Evolutionary conservation across 106 monocot species (phyloP), one percentile per base, ranked within the genome.

Genomic region (Agapanthus africanus): DNA sequence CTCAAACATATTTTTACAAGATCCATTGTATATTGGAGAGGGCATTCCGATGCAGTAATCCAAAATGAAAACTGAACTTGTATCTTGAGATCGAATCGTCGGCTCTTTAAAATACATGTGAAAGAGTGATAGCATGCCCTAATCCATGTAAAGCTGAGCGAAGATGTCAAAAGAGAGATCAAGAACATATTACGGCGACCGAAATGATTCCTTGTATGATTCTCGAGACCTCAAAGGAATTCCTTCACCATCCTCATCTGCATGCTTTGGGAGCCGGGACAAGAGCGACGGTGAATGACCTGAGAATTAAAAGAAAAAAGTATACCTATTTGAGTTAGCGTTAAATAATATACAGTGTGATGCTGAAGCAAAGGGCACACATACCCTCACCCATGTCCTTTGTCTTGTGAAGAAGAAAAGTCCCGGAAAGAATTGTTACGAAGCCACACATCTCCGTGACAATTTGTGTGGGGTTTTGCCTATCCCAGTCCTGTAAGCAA

Each of bases 361-460:
- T 37, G n/a, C 22, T 37, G 10, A 36, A 36, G n/a, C 6, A 63
- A 10, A 22, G 19, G 36, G 2, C 21, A 63, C 10, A 11, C 28
- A 65, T 76, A 84, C 84, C 84, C 50, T 84, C 84, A 62, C 23
- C 70, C 77, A 80, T 70, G 41, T 84, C 84, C 70, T 80, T 84
- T 22, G 84, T 84, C 38, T 73, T 80, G 70, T 84, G 84, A 35
- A 84, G 84, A 49, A 84, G 77, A 77, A 84, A 84, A 4, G 84
- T 84, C 14, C 84, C 84, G 36, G 84, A 80, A 28, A 84, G 84
- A 62, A 84, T 84, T 40, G 84, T 84, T 26, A 80, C 80, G 66
- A 84, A 84, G 11, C 84, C 84, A 63, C 84, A 84, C 80, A 84
- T 80, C 46, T 84, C 84, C 31, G 84, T 84, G 23, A 84, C 63